Evolutionary conservation across 768 basidiomycete species (phyloP), one percentile per base, ranked within the genome.

Genomic region (Peribolospora kevripleyi): DNA sequence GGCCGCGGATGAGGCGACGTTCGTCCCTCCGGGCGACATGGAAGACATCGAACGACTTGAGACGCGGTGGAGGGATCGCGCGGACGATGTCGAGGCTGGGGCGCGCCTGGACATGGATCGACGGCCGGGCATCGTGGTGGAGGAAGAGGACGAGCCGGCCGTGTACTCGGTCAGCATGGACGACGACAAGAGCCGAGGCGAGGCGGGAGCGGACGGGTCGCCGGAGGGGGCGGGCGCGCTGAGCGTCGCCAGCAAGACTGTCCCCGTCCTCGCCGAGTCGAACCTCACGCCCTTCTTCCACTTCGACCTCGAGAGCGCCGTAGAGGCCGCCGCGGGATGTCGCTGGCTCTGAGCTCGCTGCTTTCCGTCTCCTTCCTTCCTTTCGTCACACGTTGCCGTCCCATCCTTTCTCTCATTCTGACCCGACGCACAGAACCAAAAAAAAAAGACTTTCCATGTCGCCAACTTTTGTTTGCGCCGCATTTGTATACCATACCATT

Each of bases 261-360:
- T 46, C 53, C 40, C 41, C 46, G 14, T 42, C 4, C 58, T 67
- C 36, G 52, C 66, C 6, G 43, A 54, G 48, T 65, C 65, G 49
- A 54, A 57, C n/a, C 43, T 59, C 13, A 67, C 66, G 38, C 66
- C 66, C 2, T 67, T 65, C 73, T 91, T 95, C 80, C 91, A 95
- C 70, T 71, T 93, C 60, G 88, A 91, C 66, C 69, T 95, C 43
- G 67, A 72, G 41, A 71, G 73, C 3, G 85, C 85, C 45, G 77
- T 86, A 46, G 71, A 68, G 6, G 78, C 79, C 9, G 83, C 81
- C n/a, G 54, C 56, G 4, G 47, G 54, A 25, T 25, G 25, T 25
- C 25, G 25, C 25, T 25, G 25, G 25, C 25, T 25, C 25, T 25
- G 25, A 25, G 25, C 25, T 25, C 25, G 25, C 25, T 25, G 25